Base-by-base conservation (phyloP, 768 basidiomycete species). In the Dendrothele bispora region DNA sequence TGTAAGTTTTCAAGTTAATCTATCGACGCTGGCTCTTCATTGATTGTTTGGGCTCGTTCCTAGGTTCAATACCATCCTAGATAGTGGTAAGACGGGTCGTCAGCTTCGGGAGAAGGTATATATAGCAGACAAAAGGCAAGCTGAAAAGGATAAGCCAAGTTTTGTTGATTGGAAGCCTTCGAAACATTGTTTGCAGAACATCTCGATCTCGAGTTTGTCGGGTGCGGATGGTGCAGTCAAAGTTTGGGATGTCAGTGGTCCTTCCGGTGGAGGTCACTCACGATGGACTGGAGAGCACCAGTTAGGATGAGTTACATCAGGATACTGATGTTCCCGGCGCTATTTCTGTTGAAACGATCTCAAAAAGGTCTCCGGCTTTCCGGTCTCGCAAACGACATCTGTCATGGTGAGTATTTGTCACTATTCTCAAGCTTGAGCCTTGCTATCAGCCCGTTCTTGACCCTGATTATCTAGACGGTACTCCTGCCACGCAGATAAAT, bases 161-260 rank as follows among this genome's bases (percentile, higher is more conserved):
- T n/a, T n/a, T n/a, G n/a, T n/a, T n/a, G n/a, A n/a, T n/a, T n/a
- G n/a, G n/a, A n/a, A n/a, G n/a, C n/a, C n/a, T n/a, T n/a, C n/a
- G n/a, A n/a, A n/a, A n/a, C n/a, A n/a, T n/a, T n/a, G n/a, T n/a
- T n/a, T n/a, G n/a, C n/a, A n/a, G n/a, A n/a, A n/a, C n/a, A n/a
- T n/a, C n/a, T n/a, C n/a, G n/a, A n/a, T n/a, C n/a, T n/a, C n/a
- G n/a, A n/a, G n/a, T n/a, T n/a, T n/a, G n/a, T n/a, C n/a, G n/a
- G n/a, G 90, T 38, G 89, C 94, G 4, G 95, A 98, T 62, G 95
- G 95, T 17, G 70, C 80, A 0, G 87, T 98, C 56, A 97, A 97
- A 67, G 82, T 95, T 12, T 98, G 95, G 95, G 91, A 93, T 56
- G 86, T 91, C 40, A 80, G 82, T 56, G 82, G 79, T 15, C 75